phyloP scores from a whole-genome alignment of 495 filamentous ascomycete species.

The Beverwykella pulmonaria region DNA sequence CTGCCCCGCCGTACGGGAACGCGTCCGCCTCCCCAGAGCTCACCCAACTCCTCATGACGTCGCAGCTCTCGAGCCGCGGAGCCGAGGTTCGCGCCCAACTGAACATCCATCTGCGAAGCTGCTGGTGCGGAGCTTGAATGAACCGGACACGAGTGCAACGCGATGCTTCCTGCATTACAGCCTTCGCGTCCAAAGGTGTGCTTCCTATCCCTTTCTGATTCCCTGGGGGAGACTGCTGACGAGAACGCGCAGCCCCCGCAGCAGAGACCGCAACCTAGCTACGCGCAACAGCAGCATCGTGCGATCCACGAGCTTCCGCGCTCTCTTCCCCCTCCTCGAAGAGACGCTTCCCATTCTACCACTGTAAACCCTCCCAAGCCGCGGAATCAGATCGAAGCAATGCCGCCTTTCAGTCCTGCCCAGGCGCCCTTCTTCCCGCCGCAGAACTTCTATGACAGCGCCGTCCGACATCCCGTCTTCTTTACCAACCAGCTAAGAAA shows the following conservation, averaged over 20 bases:
- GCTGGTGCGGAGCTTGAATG: slow-evolving; percentile 11
- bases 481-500: slow-evolving; percentile 44
- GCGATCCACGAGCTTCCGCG: slow-evolving; percentile 12
- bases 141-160: slow-evolving; percentile 11
- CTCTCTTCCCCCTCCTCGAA: background rate
- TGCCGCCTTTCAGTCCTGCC: slow-evolving; percentile 39
- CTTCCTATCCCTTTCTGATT: no score
- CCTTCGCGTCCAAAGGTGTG: slow-evolving; percentile 43
- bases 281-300: slow-evolving; percentile 40
- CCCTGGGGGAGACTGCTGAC: slow-evolving; percentile 18
- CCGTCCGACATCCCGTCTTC: slow-evolving; percentile 48
- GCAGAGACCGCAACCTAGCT: slow-evolving; percentile 17
- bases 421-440: slow-evolving; percentile 6
- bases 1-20: slow-evolving; percentile 14
- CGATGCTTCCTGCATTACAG: slow-evolving; percentile 44
- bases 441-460: slow-evolving; percentile 40
- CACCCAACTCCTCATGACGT: slow-evolving; percentile 14
- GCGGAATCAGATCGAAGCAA: slow-evolving; percentile 43
- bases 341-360: background rate
- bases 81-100: slow-evolving; percentile 19
- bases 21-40: slow-evolving; percentile 7
- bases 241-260: background rate
- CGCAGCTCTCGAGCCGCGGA: slow-evolving; percentile 1
- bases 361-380: slow-evolving; percentile 6
- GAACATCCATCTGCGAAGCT: background rate